Conservation (phyloP, 78 protist species). For the Acrasis kona region DNA sequence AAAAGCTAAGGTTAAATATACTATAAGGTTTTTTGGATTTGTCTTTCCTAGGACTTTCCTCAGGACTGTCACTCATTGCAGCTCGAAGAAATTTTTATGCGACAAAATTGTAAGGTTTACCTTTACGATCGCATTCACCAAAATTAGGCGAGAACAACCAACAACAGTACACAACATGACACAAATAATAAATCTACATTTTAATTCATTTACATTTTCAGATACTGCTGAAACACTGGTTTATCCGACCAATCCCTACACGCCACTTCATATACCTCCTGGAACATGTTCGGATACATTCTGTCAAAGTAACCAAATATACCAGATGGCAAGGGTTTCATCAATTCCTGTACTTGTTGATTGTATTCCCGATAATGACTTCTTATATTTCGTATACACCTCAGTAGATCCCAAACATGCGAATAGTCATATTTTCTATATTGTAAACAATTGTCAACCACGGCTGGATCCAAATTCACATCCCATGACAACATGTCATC, state of each 20-base stretch:
- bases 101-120: too few species aligned
- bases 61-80: too few species aligned
- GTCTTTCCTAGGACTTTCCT: not conserved
- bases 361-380: conserved; percentile 7
- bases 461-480: not conserved
- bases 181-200: too few species aligned
- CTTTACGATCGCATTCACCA: too few species aligned
- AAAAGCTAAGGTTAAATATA: not conserved
- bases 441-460: not conserved
- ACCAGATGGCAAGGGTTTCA: not conserved
- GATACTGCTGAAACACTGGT: too few species aligned
- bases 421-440: not conserved
- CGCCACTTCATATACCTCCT: too few species aligned
- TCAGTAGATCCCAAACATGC: not conserved
- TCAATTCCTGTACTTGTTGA: not conserved
- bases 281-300: not conserved
- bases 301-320: not conserved
- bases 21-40: not conserved
- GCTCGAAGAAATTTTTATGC: too few species aligned
- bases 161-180: too few species aligned
- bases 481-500: not conserved
- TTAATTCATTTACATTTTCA: too few species aligned
- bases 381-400: not conserved
- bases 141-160: too few species aligned
- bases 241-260: too few species aligned